Evolutionary conservation across 1,139 yeast genomes (phyloP).

Genomic region (Kurtzmaniella quercitrusa): DNA sequence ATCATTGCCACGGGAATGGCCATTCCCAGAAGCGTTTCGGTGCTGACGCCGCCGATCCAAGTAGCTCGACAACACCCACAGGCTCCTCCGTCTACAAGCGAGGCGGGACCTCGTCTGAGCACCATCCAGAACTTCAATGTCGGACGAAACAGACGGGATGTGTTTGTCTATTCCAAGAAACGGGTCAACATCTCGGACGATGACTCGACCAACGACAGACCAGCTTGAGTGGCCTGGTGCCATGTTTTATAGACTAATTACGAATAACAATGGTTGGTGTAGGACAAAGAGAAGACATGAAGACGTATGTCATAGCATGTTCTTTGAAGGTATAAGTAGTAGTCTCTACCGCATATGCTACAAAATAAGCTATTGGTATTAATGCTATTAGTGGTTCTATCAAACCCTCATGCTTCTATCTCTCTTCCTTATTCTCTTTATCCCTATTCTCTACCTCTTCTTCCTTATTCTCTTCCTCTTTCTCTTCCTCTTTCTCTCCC

Average conservation of each 20-base stretch:
- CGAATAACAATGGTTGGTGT: too few relatives aligned
- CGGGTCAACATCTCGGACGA: constrained; percentile 42
- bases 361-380: too few relatives aligned
- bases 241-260: not conserved
- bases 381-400: too few relatives aligned
- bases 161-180: constrained; percentile 54
- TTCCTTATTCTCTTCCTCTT: too few relatives aligned
- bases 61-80: constrained; percentile 2
- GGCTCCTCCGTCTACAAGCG: not conserved
- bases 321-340: too few relatives aligned
- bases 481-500: too few relatives aligned
- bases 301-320: too few relatives aligned
- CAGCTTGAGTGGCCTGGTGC: not conserved
- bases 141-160: constrained; percentile 31
- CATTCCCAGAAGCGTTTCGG: constrained; percentile 52
- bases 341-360: too few relatives aligned
- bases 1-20: constrained; percentile 59
- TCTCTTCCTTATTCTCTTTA: too few relatives aligned
- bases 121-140: constrained; percentile 2
- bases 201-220: not conserved
- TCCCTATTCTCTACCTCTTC: too few relatives aligned
- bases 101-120: not conserved
- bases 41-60: constrained; percentile 20
- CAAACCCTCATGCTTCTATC: too few relatives aligned
- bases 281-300: too few relatives aligned